Conservation (phyloP, 129 eudicot species). For the Artemisia tridentata region DNA sequence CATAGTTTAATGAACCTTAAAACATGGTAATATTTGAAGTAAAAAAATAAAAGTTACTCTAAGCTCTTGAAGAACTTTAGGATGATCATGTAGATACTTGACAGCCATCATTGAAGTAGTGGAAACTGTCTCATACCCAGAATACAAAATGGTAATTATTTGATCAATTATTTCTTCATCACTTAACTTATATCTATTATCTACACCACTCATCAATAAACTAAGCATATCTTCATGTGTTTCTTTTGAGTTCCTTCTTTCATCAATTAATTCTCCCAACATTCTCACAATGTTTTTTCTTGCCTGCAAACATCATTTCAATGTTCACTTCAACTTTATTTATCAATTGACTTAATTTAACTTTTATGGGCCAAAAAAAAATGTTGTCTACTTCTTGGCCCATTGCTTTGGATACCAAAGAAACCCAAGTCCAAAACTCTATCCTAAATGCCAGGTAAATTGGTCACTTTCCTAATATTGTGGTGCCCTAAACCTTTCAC, state of each 20-base stretch:
- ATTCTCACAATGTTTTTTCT: conserved; percentile 69
- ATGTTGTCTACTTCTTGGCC: no score
- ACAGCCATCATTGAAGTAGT: conserved; percentile 99
- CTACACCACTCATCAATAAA: conserved; percentile 58
- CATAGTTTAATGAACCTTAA: no score
- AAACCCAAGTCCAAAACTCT: no score
- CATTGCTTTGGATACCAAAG: no score
- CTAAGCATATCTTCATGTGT: conserved; percentile 74
- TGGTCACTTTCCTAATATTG: no score
- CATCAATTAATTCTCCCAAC: conserved; percentile 56
- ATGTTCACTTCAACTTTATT: neutral
- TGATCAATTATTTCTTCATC: conserved; percentile 97
- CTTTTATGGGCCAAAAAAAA: no score
- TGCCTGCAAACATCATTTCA: conserved; percentile 51
- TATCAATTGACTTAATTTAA: no score
- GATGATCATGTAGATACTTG: conserved; percentile 97
- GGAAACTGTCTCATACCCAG: conserved; percentile 98
- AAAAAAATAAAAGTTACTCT: conserved; percentile 51
- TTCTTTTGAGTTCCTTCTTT: conserved; percentile 58
- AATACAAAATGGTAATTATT: conserved; percentile 83
- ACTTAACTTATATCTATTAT: conserved; percentile 58
- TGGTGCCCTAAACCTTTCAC: no score
- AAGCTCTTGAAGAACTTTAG: conserved; percentile 82
- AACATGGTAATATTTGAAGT: neutral
- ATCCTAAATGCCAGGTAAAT: no score